A percentile compares a stretch with the other conserved stretches of the same genome.
Conservation (phyloP, 257 asterid genomes). For the Mentha longifolia region DNA sequence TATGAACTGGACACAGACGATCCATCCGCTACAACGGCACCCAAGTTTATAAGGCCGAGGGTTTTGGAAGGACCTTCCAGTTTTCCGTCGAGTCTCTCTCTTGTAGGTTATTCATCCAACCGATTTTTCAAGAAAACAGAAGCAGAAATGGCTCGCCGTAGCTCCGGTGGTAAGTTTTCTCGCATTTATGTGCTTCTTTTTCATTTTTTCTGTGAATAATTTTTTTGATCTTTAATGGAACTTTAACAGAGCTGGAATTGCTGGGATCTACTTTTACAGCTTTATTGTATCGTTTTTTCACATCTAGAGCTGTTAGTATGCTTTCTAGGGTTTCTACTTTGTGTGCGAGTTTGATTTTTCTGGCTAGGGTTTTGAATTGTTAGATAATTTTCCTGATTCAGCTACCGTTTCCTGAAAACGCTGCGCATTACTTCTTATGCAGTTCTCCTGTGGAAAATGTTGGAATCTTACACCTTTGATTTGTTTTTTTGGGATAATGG, state of each 20-base stretch:
- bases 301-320: background rate
- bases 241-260: background rate
- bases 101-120: background rate
- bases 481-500: background rate
- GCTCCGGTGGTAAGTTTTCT: conserved; percentile 18
- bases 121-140: background rate
- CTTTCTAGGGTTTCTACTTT: background rate
- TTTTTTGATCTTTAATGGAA: background rate
- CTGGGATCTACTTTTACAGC: background rate
- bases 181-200: background rate
- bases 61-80: background rate
- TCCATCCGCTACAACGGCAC: background rate
- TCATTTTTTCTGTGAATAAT: background rate
- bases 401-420: background rate
- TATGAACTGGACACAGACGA: background rate
- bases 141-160: conserved; percentile 20
- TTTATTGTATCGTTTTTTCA: background rate
- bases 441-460: background rate
- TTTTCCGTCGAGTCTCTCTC: background rate
- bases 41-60: background rate
- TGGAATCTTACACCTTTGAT: background rate
- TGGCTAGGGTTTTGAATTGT: background rate
- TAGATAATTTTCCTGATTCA: background rate
- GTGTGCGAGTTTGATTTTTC: background rate
- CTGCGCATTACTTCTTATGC: background rate